These are phyloP conservation scores for Takashimella koratensis DNA, from an alignment of 1,284 basidiomycete species.

Conservation along the genomic window DNA sequence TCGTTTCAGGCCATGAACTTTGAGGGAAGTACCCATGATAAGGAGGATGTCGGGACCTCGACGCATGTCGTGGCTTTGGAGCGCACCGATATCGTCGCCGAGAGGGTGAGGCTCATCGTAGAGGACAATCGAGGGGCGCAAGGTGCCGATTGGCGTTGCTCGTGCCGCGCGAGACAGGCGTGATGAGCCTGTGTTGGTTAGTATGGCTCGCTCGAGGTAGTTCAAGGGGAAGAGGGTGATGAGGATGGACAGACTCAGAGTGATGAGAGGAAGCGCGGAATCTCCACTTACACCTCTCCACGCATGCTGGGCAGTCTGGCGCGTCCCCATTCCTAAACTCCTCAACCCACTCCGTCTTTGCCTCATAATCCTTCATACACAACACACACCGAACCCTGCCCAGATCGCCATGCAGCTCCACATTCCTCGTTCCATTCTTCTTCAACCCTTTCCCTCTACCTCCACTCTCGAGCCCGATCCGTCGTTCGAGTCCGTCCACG, in stretches of 20 bases:
- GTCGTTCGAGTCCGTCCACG: constrained; percentile 86
- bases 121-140: constrained; percentile 82
- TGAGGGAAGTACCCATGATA: constrained; percentile 93
- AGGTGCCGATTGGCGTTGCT: constrained; percentile 66
- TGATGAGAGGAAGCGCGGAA: not conserved
- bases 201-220: not conserved
- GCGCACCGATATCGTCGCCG: constrained; percentile 75
- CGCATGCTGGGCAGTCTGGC: constrained; percentile 78
- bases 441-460: constrained; percentile 53
- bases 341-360: constrained; percentile 58
- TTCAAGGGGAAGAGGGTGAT: not conserved
- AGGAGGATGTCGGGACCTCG: constrained; percentile 85
- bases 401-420: constrained; percentile 89
- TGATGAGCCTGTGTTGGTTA: constrained; percentile 58
- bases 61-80: constrained; percentile 67
- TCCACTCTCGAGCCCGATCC: constrained; percentile 70
- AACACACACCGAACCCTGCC: constrained; percentile 78
- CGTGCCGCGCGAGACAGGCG: constrained; percentile 76
- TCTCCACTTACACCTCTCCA: constrained; percentile 63
- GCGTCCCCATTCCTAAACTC: constrained; percentile 65
- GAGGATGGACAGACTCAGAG: not conserved
- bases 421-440: constrained; percentile 69
- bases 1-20: constrained; percentile 86
- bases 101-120: constrained; percentile 86
- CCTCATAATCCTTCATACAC: constrained; percentile 72